A percentile compares a stretch with the other conserved stretches of the same genome.
phyloP scores from a whole-genome alignment of 1,284 basidiomycete species.

The Pterulicium gracile region DNA sequence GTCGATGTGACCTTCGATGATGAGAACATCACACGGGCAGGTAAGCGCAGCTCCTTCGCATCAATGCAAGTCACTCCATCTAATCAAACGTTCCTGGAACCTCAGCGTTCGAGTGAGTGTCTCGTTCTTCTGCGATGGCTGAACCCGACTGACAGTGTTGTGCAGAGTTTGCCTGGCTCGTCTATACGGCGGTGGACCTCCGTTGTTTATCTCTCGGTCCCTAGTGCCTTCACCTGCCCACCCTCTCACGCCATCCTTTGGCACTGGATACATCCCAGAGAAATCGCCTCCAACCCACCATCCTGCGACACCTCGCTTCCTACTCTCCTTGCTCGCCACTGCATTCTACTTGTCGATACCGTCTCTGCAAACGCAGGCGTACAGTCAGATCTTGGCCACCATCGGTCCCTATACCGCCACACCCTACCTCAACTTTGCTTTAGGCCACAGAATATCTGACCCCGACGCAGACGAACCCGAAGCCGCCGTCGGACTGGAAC shows the following conservation, averaged over 20 bases:
- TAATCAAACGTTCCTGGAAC: conserved; percentile 7
- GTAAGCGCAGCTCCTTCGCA: conserved; percentile 28
- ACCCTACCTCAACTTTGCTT: conserved; percentile 74
- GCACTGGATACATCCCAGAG: conserved; percentile 19
- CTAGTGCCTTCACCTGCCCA: conserved; percentile 54
- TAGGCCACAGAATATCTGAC: conserved; percentile 22
- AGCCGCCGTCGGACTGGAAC: conserved; percentile 59
- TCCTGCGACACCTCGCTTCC: conserved; percentile 70
- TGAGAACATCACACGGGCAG: conserved; percentile 75
- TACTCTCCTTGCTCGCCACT: conserved; percentile 81
- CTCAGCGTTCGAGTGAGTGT: conserved; percentile 49
- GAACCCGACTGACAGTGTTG: conserved; percentile 9
- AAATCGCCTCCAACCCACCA: conserved; percentile 42
- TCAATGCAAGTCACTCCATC: not conserved
- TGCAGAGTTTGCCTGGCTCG: conserved; percentile 71
- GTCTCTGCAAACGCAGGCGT: conserved; percentile 62
- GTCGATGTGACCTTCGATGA: conserved; percentile 74
- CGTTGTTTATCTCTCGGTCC: conserved; percentile 54
- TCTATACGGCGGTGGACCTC: conserved; percentile 79
- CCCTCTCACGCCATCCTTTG: conserved; percentile 63
- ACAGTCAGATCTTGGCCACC: conserved; percentile 62
- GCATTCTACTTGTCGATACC: conserved; percentile 82
- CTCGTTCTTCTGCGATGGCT: conserved; percentile 4
- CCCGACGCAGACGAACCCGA: conserved; percentile 36
- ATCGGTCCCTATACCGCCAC: conserved; percentile 73